Percentiles rank a stretch among this genome's conserved stretches.
Conservation (phyloP, 441 rosid species). For the Pelargonium fulgidum region DNA sequence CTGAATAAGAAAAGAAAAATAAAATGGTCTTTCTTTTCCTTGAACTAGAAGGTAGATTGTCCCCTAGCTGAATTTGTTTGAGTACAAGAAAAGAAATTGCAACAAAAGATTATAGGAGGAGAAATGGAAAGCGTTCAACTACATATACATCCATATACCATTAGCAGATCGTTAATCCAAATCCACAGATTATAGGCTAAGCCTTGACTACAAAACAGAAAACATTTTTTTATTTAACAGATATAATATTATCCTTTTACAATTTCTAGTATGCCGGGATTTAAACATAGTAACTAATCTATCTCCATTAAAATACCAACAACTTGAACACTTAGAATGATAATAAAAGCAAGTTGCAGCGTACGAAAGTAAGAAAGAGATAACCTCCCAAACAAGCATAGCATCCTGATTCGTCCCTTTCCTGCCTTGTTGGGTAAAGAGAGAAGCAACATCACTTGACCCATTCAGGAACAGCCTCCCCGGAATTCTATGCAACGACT, state of each 20-base stretch:
- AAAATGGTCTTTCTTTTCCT: constrained; percentile 8
- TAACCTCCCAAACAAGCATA: constrained; percentile 99
- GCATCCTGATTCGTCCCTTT: constrained; percentile 99
- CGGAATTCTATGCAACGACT: constrained; percentile 60
- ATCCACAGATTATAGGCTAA: background rate
- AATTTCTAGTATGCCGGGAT: background rate
- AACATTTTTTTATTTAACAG: background rate
- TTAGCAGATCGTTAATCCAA: background rate
- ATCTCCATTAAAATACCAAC: constrained; percentile 7
- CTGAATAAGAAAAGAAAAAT: background rate
- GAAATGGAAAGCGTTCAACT: background rate
- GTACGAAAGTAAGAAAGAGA: constrained; percentile 22
- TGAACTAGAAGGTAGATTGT: constrained; percentile 9
- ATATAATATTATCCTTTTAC: background rate
- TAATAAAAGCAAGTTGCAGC: constrained; percentile 9
- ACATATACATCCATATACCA: background rate
- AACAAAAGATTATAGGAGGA: constrained; percentile 2
- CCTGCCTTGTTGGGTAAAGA: constrained; percentile 89
- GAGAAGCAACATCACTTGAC: constrained; percentile 64
- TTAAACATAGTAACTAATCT: constrained; percentile 10
- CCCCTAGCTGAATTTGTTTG: background rate
- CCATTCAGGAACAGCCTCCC: constrained; percentile 84
- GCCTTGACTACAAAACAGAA: background rate
- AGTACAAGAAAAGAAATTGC: background rate
- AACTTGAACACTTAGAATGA: background rate